Conservation (phyloP, 2,329 filamentous ascomycete genomes). For the Hansfordia pulvinata region DNA sequence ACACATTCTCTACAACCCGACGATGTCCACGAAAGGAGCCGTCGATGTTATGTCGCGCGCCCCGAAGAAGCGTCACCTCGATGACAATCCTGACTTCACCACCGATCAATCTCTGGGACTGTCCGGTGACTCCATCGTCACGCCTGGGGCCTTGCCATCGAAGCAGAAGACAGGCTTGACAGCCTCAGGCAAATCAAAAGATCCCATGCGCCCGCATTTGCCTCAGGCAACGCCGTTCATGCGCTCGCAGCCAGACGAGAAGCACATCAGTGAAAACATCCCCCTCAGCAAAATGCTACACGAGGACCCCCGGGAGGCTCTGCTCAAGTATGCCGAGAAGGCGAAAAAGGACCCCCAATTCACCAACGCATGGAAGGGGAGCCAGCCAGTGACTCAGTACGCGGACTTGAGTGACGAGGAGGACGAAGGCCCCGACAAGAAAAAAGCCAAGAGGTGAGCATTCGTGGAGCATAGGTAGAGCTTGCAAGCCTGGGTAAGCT, state of each 20-base stretch:
- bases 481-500: no score
- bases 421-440: slow-evolving; percentile 52
- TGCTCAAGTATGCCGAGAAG: slow-evolving; percentile 89
- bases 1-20: slow-evolving; percentile 81
- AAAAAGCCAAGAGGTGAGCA: slow-evolving; percentile 40
- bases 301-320: slow-evolving; percentile 85
- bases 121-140: slow-evolving; percentile 70
- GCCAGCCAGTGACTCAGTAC: slow-evolving; percentile 86
- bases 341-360: slow-evolving; percentile 89
- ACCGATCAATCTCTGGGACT: slow-evolving; percentile 73
- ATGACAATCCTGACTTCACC: slow-evolving; percentile 80
- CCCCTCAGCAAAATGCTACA: slow-evolving; percentile 87
- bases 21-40: slow-evolving; percentile 68
- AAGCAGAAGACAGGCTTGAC: slow-evolving; percentile 57
- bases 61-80: slow-evolving; percentile 88
- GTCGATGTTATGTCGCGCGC: slow-evolving; percentile 84
- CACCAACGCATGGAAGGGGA: slow-evolving; percentile 84
- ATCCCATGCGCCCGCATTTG: slow-evolving; percentile 75
- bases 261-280: slow-evolving; percentile 78
- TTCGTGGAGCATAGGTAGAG: no score
- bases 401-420: slow-evolving; percentile 78
- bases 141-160: slow-evolving; percentile 44
- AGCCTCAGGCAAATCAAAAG: slow-evolving; percentile 59
- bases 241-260: slow-evolving; percentile 79
- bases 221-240: slow-evolving; percentile 80